Conservation (phyloP, 2,329 filamentous ascomycete species). For the Didymosphaeria variabile region DNA sequence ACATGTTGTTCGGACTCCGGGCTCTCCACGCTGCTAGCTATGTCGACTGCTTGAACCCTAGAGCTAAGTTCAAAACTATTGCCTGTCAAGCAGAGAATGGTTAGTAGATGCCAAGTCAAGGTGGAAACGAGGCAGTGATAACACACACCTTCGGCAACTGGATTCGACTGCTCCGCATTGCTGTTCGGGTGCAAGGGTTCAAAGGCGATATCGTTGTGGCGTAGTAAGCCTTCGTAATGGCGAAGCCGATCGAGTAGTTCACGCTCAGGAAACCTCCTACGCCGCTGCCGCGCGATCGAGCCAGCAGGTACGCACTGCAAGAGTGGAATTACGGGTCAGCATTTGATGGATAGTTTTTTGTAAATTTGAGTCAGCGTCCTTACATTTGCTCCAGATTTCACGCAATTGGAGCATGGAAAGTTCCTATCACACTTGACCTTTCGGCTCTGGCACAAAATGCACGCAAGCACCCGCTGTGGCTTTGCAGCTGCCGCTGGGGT, state of each 20-base stretch:
- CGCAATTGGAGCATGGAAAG: constrained; percentile 47
- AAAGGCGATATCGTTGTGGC: constrained; percentile 73
- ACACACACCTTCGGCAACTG: constrained; percentile 2
- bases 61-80: constrained; percentile 9
- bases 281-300: constrained; percentile 64
- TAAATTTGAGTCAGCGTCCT: not conserved
- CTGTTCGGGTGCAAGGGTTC: constrained; percentile 63
- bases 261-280: constrained; percentile 71
- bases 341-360: not conserved
- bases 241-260: constrained; percentile 75
- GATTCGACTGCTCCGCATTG: constrained; percentile 3
- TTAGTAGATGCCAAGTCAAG: not conserved
- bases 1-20: not conserved
- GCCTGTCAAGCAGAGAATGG: not conserved
- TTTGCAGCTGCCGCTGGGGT: constrained; percentile 26
- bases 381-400: constrained; percentile 25
- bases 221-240: constrained; percentile 72
- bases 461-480: constrained; percentile 60
- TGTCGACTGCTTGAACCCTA: constrained; percentile 8
- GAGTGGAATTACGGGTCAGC: constrained; percentile 1
- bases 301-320: constrained; percentile 51
- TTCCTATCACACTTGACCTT: constrained; percentile 52
- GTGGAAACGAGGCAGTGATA: not conserved
- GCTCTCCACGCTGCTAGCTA: constrained; percentile 5
- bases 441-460: constrained; percentile 73